A percentile compares a stretch with the other conserved stretches of the same genome.
phyloP scores from a whole-genome alignment of 2,329 filamentous ascomycete genomes.

The Spiromastix sp. region DNA sequence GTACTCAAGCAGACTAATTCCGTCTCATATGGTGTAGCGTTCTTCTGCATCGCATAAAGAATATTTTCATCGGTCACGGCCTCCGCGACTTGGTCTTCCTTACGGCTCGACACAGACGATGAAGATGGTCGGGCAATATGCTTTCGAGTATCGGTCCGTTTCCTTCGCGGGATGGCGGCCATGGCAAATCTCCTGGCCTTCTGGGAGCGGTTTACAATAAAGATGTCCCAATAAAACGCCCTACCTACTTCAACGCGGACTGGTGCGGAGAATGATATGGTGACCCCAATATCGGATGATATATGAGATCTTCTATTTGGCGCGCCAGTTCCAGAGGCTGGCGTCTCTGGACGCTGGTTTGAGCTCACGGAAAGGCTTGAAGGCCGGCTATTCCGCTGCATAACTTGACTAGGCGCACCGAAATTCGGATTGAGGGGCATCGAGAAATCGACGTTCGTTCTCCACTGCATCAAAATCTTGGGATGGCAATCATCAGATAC shows the following conservation, averaged over 20 bases:
- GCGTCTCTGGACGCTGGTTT: conserved; percentile 12
- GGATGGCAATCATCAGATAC: conserved; percentile 32
- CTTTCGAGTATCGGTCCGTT: conserved; percentile 28
- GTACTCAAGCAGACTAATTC: conserved; percentile 48
- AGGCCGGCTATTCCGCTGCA: conserved; percentile 37
- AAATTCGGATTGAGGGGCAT: conserved; percentile 37
- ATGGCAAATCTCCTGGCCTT: conserved; percentile 45
- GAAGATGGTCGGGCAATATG: conserved; percentile 37
- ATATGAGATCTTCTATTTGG: conserved; percentile 26
- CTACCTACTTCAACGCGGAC: conserved; percentile 39
- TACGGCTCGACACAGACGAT: conserved; percentile 31
- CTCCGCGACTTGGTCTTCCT: conserved; percentile 33
- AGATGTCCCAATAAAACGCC: conserved; percentile 46
- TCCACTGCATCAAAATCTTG: conserved; percentile 39
- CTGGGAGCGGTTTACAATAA: conserved; percentile 50
- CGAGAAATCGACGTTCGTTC: conserved; percentile 39
- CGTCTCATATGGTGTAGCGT: conserved; percentile 37
- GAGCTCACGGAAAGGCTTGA: conserved; percentile 30
- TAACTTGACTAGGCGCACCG: conserved; percentile 34
- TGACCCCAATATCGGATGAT: conserved; percentile 37
- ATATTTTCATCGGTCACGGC: conserved; percentile 48
- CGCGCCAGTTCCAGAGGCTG: conserved; percentile 10
- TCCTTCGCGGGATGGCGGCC: conserved; percentile 41
- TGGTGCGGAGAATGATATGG: conserved; percentile 47
- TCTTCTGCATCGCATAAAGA: conserved; percentile 45